Evolutionary conservation across 805 yeast genomes (phyloP), one percentile per base, ranked within the genome.

Genomic region (Sporopachydermia lactativora): DNA sequence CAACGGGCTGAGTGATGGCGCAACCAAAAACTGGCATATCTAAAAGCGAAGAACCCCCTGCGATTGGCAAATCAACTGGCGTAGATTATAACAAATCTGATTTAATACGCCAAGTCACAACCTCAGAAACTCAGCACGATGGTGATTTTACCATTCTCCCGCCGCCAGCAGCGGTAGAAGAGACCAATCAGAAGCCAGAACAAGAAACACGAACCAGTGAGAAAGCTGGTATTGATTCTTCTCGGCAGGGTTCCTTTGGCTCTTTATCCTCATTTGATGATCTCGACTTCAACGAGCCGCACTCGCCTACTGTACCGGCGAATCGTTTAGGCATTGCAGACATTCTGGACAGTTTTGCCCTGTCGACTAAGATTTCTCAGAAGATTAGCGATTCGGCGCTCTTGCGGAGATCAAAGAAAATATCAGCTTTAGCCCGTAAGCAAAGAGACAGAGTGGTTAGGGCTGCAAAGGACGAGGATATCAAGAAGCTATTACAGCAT

Each of bases 161-260:
- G n/a, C n/a, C n/a, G n/a, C n/a, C n/a, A n/a, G n/a, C n/a, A n/a
- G n/a, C n/a, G n/a, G n/a, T n/a, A n/a, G n/a, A n/a, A n/a, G n/a
- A n/a, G n/a, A n/a, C n/a, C n/a, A n/a, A n/a, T n/a, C n/a, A n/a
- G n/a, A n/a, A n/a, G n/a, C n/a, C n/a, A n/a, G n/a, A n/a, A n/a
- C n/a, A n/a, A n/a, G n/a, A n/a, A n/a, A n/a, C n/a, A n/a, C n/a
- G n/a, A n/a, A n/a, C n/a, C n/a, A n/a, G n/a, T n/a, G n/a, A n/a
- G n/a, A n/a, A n/a, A n/a, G n/a, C n/a, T n/a, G n/a, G n/a, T n/a
- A n/a, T n/a, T n/a, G n/a, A n/a, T n/a, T n/a, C n/a, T n/a, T n/a
- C n/a, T n/a, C n/a, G 46, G 70, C 68, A 49, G 71, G 31, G n/a
- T n/a, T 24, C 31, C 8, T 24, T 24, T 24, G 31, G 31, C 31